Percentiles rank a stretch among this genome's conserved stretches.
Evolutionary conservation across 176 grass and related monocot species (phyloP).

Genomic region (Puya raimondii): DNA sequence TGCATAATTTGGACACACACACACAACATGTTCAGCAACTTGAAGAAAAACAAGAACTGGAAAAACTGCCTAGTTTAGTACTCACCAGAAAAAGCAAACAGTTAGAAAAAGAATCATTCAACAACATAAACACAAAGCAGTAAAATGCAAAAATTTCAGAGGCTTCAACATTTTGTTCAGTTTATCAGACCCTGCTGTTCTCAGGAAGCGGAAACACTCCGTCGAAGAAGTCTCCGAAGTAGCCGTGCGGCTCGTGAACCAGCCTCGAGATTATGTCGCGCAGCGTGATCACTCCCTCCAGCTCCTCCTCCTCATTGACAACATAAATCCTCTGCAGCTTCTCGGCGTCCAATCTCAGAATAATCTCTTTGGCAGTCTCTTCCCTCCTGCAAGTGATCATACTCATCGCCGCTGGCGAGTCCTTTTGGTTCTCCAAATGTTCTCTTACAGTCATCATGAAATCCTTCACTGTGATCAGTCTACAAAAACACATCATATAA

Average conservation of each 20-base stretch:
- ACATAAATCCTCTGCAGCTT: constrained; percentile 76
- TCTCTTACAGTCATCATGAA: constrained; percentile 41
- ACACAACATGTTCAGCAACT: no score
- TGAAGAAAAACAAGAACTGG: no score
- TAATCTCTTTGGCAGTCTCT: constrained; percentile 62
- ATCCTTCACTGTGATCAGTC: constrained; percentile 53
- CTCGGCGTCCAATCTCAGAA: constrained; percentile 54
- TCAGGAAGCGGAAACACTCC: constrained; percentile 56
- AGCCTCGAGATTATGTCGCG: constrained; percentile 81
- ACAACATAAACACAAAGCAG: no score
- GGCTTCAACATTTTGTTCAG: neutral
- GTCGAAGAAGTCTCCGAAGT: constrained; percentile 92
- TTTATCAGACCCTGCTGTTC: constrained; percentile 50
- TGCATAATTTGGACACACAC: no score
- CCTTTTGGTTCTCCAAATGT: constrained; percentile 24
- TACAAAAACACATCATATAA: constrained; percentile 8
- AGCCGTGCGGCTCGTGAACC: constrained; percentile 71
- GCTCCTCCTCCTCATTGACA: constrained; percentile 29
- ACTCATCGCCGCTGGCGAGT: constrained; percentile 33
- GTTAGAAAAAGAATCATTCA: no score
- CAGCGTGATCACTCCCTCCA: constrained; percentile 70
- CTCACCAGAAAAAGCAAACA: no score
- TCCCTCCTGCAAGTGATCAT: constrained; percentile 51
- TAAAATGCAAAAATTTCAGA: no score
- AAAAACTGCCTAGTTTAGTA: no score